Evolutionary conservation across 2,329 filamentous ascomycete species (phyloP), one percentile per base, ranked within the genome.

Genomic region (Monosporascus sp.): DNA sequence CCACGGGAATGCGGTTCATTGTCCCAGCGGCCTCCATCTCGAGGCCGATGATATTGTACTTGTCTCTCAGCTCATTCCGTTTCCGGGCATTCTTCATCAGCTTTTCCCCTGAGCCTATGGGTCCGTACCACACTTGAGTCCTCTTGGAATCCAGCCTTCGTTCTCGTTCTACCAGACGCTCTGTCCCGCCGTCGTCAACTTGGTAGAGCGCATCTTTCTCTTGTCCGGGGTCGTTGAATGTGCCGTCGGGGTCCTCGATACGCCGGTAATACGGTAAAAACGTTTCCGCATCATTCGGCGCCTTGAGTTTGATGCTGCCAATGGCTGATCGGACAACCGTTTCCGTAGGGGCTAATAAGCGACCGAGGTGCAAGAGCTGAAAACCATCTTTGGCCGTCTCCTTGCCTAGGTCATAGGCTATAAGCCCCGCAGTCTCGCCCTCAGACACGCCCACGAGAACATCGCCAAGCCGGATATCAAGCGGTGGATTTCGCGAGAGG

Each of bases 381-480:
- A 71, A 66, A 0, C 62, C 64, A 14, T 63, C 52, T 0, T 41
- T 24, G 3, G 48, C 55, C 2, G 52, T 68, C 19, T 72, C 68
- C 38, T 69, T 71, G 0, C 71, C 70, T 0, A 72, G 49, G 1
- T 68, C 63, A 27, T 72, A 74, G 0, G 67, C 58, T 1, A 72
- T 46, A 0, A 72, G 43, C 0, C 59, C 68, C 0, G 67, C 53
- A 17, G 54, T 61, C 0, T 68, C 60, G 0, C 60, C 58, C 0
- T 62, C 50, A 0, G 64, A 54, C 2, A 69, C 46, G 7, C 60
- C 65, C 1, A 74, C 66, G 5, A 74, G 62, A 0, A 73, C 62
- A 55, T 73, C 68, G 1, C 70, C 71, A n/a, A 73, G 62, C 3
- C 71, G 66, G 14, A 73, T 73, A 54, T 73, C 70, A 2, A 59